Base-by-base conservation (phyloP, 2,329 filamentous ascomycete species). In the Aspergillus fumigatiaffinis region DNA sequence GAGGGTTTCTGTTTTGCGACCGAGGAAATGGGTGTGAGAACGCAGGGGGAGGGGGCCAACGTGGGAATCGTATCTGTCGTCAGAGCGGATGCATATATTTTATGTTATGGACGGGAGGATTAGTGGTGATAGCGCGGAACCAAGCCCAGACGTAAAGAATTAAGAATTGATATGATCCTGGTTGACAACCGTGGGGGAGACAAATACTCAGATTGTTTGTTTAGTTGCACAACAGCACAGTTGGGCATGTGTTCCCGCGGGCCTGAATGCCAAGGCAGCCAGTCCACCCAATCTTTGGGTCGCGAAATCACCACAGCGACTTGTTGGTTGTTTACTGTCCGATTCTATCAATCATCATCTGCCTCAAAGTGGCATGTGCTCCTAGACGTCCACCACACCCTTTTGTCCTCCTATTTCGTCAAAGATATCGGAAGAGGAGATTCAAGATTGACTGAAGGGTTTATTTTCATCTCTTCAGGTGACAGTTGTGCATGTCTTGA, bases 261-360 rank as follows among this genome's bases (percentile, higher is more conserved):
- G 44, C 44, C 44, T 47, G 44, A 47, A 47, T 25, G 21, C 20
- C 21, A 47, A 47, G 44, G 44, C 44, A 47, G n/a, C 44, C 21
- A 47, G 12, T 26, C 21, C 44, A 21, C 41, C 48, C 44, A 51
- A 54, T 58, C 57, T 54, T 59, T 56, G 59, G 56, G 55, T 63
- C 60, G 58, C 59, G 52, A 64, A 63, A 61, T 66, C 63, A 64
- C 63, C 65, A 61, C 61, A 68, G 65, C 60, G 62, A 63, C 59
- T 59, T 59, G 56, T 52, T 58, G 51, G 53, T 64, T 65, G 61
- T 65, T 66, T 63, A 66, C 52, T 35, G 26, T 28, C 51, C 38
- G 23, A 32, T 17, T 21, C 41, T 21, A 38, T 51, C 48, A 23
- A 26, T n/a, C 54, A 51, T 29, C 9, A 10, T 49, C 25, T 51